Evolutionary conservation across 140 eudicot genomes (phyloP).

Genomic region (Ambrosia hybrid): DNA sequence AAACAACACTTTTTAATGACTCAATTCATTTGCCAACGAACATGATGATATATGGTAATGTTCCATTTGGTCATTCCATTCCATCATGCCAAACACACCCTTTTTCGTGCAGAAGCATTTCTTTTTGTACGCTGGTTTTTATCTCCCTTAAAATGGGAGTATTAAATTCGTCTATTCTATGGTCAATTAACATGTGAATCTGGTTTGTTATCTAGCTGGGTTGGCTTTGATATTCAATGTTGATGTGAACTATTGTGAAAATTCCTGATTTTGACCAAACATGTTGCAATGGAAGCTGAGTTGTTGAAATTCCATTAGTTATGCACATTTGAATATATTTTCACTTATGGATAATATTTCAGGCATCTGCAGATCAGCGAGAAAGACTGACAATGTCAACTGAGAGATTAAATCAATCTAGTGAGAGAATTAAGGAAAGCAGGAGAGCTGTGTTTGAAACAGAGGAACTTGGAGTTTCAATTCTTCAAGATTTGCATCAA

Average conservation of each 20-base stretch:
- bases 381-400: conserved; percentile 72
- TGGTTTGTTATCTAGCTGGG: background rate
- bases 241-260: background rate
- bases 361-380: conserved; percentile 79
- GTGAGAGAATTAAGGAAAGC: conserved; percentile 77
- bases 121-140: background rate
- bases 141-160: background rate
- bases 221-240: conserved; percentile 2
- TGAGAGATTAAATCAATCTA: conserved; percentile 71
- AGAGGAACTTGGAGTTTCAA: conserved; percentile 80
- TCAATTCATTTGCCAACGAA: background rate
- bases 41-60: background rate
- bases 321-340: background rate
- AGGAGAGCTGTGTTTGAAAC: conserved; percentile 81
- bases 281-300: background rate
- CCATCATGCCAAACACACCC: background rate
- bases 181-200: background rate
- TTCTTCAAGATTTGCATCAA: conserved; percentile 80
- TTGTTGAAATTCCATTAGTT: background rate
- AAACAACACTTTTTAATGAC: background rate
- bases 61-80: background rate
- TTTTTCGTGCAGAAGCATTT: background rate
- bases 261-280: background rate
- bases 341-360: conserved; percentile 21
- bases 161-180: background rate